These are phyloP conservation scores for Schizochytrium sp. DNA, from an alignment of 108 stramenopile species.

Conservation along the genomic window DNA sequence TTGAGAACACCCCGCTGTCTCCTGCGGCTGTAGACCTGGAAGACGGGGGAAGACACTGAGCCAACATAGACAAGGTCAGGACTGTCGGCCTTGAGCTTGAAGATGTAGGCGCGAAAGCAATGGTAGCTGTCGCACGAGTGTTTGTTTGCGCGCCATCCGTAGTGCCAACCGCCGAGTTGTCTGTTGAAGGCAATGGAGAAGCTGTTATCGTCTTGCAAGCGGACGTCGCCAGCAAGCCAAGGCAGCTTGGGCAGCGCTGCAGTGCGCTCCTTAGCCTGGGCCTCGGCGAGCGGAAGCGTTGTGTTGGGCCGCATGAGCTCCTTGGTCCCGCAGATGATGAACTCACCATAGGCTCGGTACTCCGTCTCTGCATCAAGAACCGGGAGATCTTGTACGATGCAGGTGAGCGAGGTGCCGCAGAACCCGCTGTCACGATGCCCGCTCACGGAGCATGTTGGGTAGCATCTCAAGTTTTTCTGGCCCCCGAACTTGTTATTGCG, in stretches of 20 bases:
- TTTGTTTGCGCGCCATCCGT: neutral
- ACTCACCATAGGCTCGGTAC: neutral
- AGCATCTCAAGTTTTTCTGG: slow-evolving; percentile 2
- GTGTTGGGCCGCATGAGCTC: neutral
- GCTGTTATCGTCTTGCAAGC: neutral
- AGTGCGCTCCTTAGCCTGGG: neutral
- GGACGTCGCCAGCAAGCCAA: neutral
- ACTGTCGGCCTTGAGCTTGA: neutral
- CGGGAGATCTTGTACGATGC: neutral
- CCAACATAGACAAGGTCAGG: neutral
- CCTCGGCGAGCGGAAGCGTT: neutral
- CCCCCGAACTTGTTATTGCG: slow-evolving; percentile 8
- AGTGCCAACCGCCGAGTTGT: neutral
- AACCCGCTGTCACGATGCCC: neutral
- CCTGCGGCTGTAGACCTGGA: slow-evolving; percentile 5
- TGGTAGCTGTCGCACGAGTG: neutral
- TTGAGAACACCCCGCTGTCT: neutral
- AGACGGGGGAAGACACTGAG: neutral
- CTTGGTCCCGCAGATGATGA: neutral
- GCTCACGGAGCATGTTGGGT: neutral
- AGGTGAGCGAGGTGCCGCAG: neutral
- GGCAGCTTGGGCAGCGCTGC: neutral
- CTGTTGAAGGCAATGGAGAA: neutral
- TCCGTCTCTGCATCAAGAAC: neutral
- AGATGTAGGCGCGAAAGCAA: neutral